A percentile compares a stretch with the other conserved stretches of the same genome.
phyloP scores from a whole-genome alignment of 768 basidiomycete genomes.

The Serpula lacrymans region DNA sequence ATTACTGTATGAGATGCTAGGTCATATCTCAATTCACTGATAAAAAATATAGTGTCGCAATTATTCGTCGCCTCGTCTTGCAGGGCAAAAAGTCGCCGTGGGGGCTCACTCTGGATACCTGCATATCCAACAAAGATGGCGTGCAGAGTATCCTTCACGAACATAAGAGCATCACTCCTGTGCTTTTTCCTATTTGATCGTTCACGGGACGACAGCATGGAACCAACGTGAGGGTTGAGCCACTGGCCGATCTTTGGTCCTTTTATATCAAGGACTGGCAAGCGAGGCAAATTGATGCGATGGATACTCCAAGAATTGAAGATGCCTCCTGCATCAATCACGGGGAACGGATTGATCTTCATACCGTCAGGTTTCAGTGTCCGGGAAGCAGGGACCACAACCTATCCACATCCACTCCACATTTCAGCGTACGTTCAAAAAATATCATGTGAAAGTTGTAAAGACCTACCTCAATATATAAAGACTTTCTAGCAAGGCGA shows the following conservation, averaged over 20 bases:
- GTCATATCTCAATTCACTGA: slow-evolving; percentile 18
- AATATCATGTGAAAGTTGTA: not conserved
- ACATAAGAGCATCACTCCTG: slow-evolving; percentile 18
- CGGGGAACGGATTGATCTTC: slow-evolving; percentile 23
- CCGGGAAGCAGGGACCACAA: slow-evolving; percentile 6
- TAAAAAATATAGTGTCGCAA: slow-evolving; percentile 23
- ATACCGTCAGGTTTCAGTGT: slow-evolving; percentile 11
- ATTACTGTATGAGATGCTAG: no score
- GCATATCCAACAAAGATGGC: slow-evolving; percentile 14
- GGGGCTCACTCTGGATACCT: slow-evolving; percentile 16
- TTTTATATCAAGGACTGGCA: slow-evolving; percentile 25
- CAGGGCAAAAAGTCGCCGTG: slow-evolving; percentile 17
- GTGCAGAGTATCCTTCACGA: slow-evolving; percentile 29
- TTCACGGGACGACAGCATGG: slow-evolving; percentile 16
- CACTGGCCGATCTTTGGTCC: slow-evolving; percentile 12
- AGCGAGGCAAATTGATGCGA: slow-evolving; percentile 23
- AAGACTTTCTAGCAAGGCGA: slow-evolving; percentile 45
- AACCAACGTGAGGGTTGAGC: slow-evolving; percentile 20
- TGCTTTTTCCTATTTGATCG: slow-evolving; percentile 15
- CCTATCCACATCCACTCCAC: slow-evolving; percentile 26
- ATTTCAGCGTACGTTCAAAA: slow-evolving; percentile 3
- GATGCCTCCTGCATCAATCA: slow-evolving; percentile 7
- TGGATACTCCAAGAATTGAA: slow-evolving; percentile 30
- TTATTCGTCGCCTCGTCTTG: slow-evolving; percentile 11
- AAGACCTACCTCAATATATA: slow-evolving; percentile 33